Conservation (phyloP, 2,329 filamentous ascomycete species). For the Sporothrix curviconia region DNA sequence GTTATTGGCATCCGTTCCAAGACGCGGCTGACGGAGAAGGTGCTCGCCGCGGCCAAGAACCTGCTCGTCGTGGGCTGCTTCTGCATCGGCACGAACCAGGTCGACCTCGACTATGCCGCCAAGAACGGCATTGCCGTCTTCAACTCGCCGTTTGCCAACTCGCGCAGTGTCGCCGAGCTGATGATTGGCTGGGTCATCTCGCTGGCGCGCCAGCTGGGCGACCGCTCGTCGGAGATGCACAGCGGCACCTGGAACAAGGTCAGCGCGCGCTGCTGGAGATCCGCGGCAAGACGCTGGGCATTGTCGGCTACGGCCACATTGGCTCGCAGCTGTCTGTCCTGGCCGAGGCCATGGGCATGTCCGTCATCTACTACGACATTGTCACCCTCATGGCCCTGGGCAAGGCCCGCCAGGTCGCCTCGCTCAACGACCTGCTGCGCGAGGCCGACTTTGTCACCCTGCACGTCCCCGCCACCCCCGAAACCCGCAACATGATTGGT, state of each 20-base stretch:
- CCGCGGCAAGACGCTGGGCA: conserved; percentile 91
- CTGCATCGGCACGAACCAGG: conserved; percentile 97
- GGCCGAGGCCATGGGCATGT: conserved; percentile 97
- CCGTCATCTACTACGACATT: conserved; percentile 94
- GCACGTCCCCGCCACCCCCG: conserved; percentile 87
- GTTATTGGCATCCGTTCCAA: conserved; percentile 98
- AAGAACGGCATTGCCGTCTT: conserved; percentile 89
- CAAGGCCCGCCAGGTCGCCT: conserved; percentile 75
- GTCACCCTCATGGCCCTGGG: conserved; percentile 91
- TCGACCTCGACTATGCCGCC: conserved; percentile 78
- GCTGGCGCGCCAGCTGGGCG: conserved; percentile 84
- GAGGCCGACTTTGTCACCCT: conserved; percentile 87
- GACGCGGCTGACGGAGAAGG: conserved; percentile 82
- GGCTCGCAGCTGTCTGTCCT: conserved; percentile 92
- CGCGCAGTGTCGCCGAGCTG: conserved; percentile 89
- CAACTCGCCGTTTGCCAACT: conserved; percentile 98
- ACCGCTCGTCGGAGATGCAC: conserved; percentile 92
- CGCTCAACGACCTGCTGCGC: conserved; percentile 67
- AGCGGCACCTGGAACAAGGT: conserved; percentile 97
- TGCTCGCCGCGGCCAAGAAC: conserved; percentile 85
- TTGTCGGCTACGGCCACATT: conserved; percentile 96
- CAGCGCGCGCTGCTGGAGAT: conserved; percentile 94
- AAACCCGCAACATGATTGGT: conserved; percentile 92
- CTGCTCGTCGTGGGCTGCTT: conserved; percentile 95
- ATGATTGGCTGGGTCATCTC: conserved; percentile 91